Evolutionary conservation across 805 yeast species (phyloP).

Genomic region (Metschnikowia dekortorum): DNA sequence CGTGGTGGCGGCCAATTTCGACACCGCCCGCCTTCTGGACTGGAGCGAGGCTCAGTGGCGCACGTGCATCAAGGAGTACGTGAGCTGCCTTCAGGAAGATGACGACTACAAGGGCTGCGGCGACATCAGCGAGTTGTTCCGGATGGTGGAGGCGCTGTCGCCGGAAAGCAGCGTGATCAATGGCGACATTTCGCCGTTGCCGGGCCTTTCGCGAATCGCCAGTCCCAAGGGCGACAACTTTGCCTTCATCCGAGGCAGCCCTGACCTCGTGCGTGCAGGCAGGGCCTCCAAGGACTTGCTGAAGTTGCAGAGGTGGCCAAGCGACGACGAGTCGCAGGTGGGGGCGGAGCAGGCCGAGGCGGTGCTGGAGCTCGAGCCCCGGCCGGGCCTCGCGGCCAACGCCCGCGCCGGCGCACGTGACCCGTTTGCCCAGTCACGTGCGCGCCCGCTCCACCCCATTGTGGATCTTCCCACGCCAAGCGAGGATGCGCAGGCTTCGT

Average conservation of each 20-base stretch:
- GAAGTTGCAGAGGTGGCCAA: conserved; percentile 1
- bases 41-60: conserved; percentile 32
- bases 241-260: not conserved
- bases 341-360: not conserved
- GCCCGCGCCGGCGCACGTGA: not conserved
- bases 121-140: conserved; percentile 30
- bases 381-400: not conserved
- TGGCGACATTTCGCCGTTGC: conserved; percentile 6
- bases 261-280: not conserved
- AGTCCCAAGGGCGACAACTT: conserved; percentile 3
- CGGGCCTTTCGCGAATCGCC: not conserved
- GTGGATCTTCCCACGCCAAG: conserved; percentile 25
- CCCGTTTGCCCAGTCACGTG: not conserved
- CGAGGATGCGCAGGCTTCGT: conserved; percentile 15
- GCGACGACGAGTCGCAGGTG: not conserved
- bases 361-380: not conserved
- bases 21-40: conserved; percentile 16
- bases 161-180: conserved; percentile 3
- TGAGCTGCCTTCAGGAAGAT: conserved; percentile 12
- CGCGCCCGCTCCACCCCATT: conserved; percentile 19
- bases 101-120: conserved; percentile 34
- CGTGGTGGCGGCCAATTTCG: conserved; percentile 18
- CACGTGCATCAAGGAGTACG: conserved; percentile 19
- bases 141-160: conserved; percentile 17
- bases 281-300: conserved; percentile 1